Evolutionary conservation across 2,329 filamentous ascomycete genomes (phyloP).

Genomic region (Tothia fuscella): DNA sequence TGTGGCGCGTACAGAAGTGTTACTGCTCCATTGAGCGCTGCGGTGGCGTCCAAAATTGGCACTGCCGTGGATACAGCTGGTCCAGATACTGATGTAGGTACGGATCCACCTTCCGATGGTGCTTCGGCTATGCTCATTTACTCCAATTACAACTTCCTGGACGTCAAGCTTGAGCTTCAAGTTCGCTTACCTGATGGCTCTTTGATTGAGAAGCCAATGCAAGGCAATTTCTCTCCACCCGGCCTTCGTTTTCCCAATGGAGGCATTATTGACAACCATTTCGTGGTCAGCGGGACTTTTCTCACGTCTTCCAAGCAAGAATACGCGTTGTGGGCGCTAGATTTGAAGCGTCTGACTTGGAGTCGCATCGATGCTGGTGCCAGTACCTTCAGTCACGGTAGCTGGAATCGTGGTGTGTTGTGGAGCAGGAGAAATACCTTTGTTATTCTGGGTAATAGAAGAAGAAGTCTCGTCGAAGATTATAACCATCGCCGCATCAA

Average conservation of each 20-base stretch:
- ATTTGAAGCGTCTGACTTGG: constrained; percentile 81
- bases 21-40: constrained; percentile 66
- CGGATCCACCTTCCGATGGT: constrained; percentile 21
- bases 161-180: constrained; percentile 92
- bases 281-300: constrained; percentile 95
- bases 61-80: constrained; percentile 32
- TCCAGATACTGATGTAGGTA: constrained; percentile 23
- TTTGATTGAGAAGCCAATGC: constrained; percentile 80
- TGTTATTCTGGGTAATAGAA: constrained; percentile 87
- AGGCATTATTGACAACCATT: constrained; percentile 88
- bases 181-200: constrained; percentile 74
- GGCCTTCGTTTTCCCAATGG: constrained; percentile 93
- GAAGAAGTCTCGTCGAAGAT: constrained; percentile 87
- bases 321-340: constrained; percentile 91
- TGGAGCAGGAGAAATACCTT: constrained; percentile 93
- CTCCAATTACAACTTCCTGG: constrained; percentile 97
- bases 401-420: constrained; percentile 90
- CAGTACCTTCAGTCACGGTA: constrained; percentile 89
- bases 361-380: constrained; percentile 90
- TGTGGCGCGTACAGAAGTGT: constrained; percentile 96
- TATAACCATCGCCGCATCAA: constrained; percentile 98
- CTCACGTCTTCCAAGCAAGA: constrained; percentile 96
- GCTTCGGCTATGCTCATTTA: constrained; percentile 81
- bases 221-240: constrained; percentile 72
- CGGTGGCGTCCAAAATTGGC: constrained; percentile 54